A percentile compares a stretch with the other conserved stretches of the same genome.
Evolutionary conservation across 1,284 basidiomycete species (phyloP).

Genomic region (Spongiforma sp.): DNA sequence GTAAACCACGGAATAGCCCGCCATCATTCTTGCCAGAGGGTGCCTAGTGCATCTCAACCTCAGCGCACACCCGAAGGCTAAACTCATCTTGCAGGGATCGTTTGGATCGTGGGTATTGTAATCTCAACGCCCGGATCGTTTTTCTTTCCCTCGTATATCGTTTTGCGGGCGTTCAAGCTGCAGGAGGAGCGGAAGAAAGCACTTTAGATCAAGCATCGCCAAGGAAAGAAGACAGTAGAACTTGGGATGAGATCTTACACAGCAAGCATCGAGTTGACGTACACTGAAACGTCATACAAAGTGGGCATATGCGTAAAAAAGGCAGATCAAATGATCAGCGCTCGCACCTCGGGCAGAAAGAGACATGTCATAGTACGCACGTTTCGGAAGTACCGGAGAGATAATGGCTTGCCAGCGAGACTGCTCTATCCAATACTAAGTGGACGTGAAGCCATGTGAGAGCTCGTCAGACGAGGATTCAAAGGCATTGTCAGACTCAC

Average conservation of each 20-base stretch:
- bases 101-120: slow-evolving; percentile 1
- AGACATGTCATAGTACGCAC: background rate
- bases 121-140: background rate
- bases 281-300: background rate
- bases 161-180: slow-evolving; percentile 7
- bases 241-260: background rate
- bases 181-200: background rate
- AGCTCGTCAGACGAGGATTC: background rate
- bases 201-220: too few relatives aligned
- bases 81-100: too few relatives aligned
- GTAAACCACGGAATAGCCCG: too few relatives aligned
- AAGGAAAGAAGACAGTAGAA: background rate
- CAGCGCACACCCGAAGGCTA: too few relatives aligned
- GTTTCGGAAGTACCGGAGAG: background rate
- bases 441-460: background rate
- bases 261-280: slow-evolving; percentile 5
- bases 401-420: slow-evolving; percentile 1
- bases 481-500: background rate
- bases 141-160: background rate
- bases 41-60: too few relatives aligned
- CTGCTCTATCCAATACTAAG: background rate
- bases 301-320: background rate
- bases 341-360: too few relatives aligned
- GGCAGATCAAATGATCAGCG: background rate
- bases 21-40: too few relatives aligned